Conservation (phyloP, 148 eudicot species). For the Cornus controversa region DNA sequence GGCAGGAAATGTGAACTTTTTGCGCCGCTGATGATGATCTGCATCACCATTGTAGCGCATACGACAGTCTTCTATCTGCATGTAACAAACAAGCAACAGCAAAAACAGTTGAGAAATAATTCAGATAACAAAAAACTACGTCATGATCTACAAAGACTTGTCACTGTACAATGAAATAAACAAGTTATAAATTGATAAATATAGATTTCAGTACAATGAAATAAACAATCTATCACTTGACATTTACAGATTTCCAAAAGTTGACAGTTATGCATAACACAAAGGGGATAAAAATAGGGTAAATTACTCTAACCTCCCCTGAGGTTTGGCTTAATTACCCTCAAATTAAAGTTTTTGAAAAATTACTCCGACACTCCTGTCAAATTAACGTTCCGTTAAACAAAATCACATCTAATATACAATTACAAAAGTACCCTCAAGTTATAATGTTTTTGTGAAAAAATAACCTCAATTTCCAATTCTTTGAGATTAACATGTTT, state of each 20-base stretch:
- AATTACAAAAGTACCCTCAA: no score
- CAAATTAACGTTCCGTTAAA: no score
- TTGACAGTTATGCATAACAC: neutral
- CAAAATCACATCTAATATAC: no score
- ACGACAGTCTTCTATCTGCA: constrained; percentile 96
- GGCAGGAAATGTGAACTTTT: constrained; percentile 89
- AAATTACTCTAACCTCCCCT: no score
- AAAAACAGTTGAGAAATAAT: neutral
- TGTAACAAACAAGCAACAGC: neutral
- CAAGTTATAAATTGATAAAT: neutral
- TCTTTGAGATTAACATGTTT: no score
- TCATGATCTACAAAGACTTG: neutral
- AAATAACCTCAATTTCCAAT: no score
- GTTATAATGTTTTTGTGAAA: no score
- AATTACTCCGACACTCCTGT: no score
- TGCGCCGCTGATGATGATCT: constrained; percentile 91
- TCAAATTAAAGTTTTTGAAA: no score
- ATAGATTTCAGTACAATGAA: no score
- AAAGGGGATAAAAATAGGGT: neutral
- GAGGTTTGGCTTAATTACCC: no score
- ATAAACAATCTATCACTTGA: no score
- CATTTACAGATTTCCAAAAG: neutral
- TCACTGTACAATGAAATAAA: neutral
- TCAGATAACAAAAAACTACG: neutral
- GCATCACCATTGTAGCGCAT: constrained; percentile 97